Evolutionary conservation across 345 rosid genomes (phyloP).

Genomic region (Citrus glauca): DNA sequence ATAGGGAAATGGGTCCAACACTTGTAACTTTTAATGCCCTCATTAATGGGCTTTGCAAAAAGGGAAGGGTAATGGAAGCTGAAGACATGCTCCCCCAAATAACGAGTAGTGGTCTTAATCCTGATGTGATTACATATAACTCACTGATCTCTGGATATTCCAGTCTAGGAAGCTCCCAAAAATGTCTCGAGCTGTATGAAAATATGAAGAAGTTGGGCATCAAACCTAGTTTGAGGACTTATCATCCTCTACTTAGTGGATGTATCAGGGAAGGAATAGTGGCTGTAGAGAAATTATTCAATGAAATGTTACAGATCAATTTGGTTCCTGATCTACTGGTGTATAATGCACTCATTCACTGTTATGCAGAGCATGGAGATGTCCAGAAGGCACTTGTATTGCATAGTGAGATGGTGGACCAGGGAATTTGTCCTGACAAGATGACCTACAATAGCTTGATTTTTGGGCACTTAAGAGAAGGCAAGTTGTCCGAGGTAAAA

Average conservation of each 20-base stretch:
- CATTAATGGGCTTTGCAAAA: conserved; percentile 63
- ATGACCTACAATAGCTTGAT: conserved; percentile 70
- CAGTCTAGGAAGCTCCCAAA: conserved; percentile 38
- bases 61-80: conserved; percentile 50
- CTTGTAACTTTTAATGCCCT: conserved; percentile 75
- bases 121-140: conserved; percentile 73
- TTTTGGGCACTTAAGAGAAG: conserved; percentile 44
- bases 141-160: conserved; percentile 67
- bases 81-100: conserved; percentile 59
- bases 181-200: conserved; percentile 62
- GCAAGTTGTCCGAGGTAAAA: conserved; percentile 35
- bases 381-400: conserved; percentile 42
- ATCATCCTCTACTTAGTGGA: conserved; percentile 48
- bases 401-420: conserved; percentile 48
- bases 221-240: conserved; percentile 54
- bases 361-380: conserved; percentile 47
- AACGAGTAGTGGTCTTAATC: conserved; percentile 38
- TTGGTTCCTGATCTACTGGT: conserved; percentile 54
- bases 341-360: conserved; percentile 55
- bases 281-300: conserved; percentile 42
- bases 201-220: conserved; percentile 57
- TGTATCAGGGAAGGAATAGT: conserved; percentile 46
- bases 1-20: conserved; percentile 40
- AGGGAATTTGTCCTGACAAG: conserved; percentile 49
- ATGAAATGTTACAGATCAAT: conserved; percentile 47